Base-by-base conservation (phyloP, 371 early-diverging fungal species). In the Batkoa obscura region DNA sequence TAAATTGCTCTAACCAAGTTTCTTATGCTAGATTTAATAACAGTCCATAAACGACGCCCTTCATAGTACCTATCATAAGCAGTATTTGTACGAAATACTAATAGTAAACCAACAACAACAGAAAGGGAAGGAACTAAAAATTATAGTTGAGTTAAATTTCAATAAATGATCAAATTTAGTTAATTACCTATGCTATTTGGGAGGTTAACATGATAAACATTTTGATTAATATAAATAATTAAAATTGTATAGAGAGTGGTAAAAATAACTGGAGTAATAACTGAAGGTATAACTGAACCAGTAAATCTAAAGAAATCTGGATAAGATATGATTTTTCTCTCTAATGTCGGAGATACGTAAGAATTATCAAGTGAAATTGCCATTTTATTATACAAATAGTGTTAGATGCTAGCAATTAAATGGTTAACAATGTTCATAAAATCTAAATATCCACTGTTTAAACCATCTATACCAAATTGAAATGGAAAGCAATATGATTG, bases 61-160 rank as follows among this genome's bases (percentile, higher is more conserved):
- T 84, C 86, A 62, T 78, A 81, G 68, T 78, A 87, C 15, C 87
- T 69, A 32, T 80, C 82, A 64, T 86, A 86, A 0, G 84, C 76
- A 1, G 83, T 82, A 63, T 85, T 84, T 59, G 83, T 85, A 55
- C 88, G 73, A 67, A 86, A 86, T 43, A 80, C 82, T 45, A 84
- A 68, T 30, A 84, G 68, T 58, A 82, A 58, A 64, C 79, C 81
- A 5, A 85, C 68, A 4, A 80, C 80, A 13, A 58, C 54, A 3
- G 54, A 54, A 30, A 54, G 33, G 6, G 54, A 54, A 42, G 54
- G 54, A 2, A 54, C 54, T 54, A 54, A 42, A 37, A 37, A 2
- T n/a, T n/a, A n/a, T n/a, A 39, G 39, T 39, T 39, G 12, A 12
- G 39, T 39, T 8, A 39, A 12, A 39, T 8, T 39, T 12, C 8